Base-by-base conservation (phyloP, 495 filamentous ascomycete genomes). In the Aspergillus incahuasiensis region DNA sequence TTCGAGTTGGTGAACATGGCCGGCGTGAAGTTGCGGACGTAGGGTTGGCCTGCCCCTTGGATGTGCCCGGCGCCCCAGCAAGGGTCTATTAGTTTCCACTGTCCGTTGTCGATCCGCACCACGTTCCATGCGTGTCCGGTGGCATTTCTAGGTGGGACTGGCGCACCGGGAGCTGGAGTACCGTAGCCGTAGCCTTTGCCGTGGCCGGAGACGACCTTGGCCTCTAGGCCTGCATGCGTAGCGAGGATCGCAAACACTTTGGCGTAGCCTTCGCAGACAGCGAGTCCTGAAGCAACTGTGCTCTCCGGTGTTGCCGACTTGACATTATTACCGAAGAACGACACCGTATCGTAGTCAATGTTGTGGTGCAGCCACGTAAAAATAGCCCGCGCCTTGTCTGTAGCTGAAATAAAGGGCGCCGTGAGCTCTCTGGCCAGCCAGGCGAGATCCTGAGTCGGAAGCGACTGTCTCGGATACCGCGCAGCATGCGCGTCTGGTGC, bases 351-450 rank as follows among this genome's bases (percentile, higher is more conserved):
- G 71, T 98, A 98, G 43, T 75, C 74, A 56, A 98, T 83, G 63
- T 97, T 97, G 69, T 98, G 86, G 69, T 97, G 94, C 44, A 90
- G 79, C 94, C 92, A 98, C 7, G 90, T 89, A 68, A 98, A 98
- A 55, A 98, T 87, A 8, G 79, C 87, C 15, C 94, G 82, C 11
- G 94, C 92, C 70, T 95, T 96, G 67, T 97, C 94, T 2, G 92
- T 96, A 0, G 69, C 59, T 2, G 88, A 94, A 6, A 82, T 70
- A 66, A 97, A 97, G 1, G 90, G 90, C 7, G 77, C 68, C 46
- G 89, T 92, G 21, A 97, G 80, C 49, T 86, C 82, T 38, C 80
- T 73, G 0, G 91, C 90, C 13, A 98, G 81, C 76, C 86, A 86
- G 15, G 72, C 77, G 18, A 88, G 53, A 65, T 91, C 85, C 1